Evolutionary conservation across 2,329 filamentous ascomycete species (phyloP), one percentile per base, ranked within the genome.

Genomic region (Arthroderma sp.): DNA sequence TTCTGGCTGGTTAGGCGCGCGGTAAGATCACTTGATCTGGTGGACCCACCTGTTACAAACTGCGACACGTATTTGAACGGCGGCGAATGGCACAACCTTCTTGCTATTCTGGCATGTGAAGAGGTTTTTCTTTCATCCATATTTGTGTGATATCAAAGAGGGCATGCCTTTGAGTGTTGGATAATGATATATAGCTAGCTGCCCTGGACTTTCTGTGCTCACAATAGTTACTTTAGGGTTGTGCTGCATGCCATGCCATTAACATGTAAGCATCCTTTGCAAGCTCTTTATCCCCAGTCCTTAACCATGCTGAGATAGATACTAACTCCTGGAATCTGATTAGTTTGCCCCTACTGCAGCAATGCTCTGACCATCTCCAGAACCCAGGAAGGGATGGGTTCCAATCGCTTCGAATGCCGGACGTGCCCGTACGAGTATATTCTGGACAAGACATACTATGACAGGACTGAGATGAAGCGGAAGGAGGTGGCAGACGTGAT

Each of bases 361-460:
- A 71, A 71, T 61, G 64, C 60, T 50, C 60, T 71, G 45, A 70
- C 67, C 8, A 65, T 71, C 42, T 65, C 66, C 37, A 62, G 63
- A 41, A 59, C 59, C 2, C 60, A 65, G 6, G 54, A 62, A 4
- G 61, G 60, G 9, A 50, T 62, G 36, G 68, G 67, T 2, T 59
- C 66, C 43, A 95, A 95, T 70, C 82, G 87, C 47, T 86, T 96
- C 65, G 86, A 94, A 66, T 98, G 91, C 69, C 84, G 86, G 47
- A 94, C 87, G 47, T 98, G 91, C 56, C 89, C 91, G 3, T 98
- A 94, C 70, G 81, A 93, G 62, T 87, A 86, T 65, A 71, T 83
- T 47, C 81, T 96, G 57, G 80, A 81, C 53, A 76, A 81, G 56
- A 78, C 80, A 49, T 83, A 86, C 65, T 94, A 79, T 67, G 87